Conservation (phyloP, 2,329 filamentous ascomycete species). For the Harringtonia lauricola region DNA sequence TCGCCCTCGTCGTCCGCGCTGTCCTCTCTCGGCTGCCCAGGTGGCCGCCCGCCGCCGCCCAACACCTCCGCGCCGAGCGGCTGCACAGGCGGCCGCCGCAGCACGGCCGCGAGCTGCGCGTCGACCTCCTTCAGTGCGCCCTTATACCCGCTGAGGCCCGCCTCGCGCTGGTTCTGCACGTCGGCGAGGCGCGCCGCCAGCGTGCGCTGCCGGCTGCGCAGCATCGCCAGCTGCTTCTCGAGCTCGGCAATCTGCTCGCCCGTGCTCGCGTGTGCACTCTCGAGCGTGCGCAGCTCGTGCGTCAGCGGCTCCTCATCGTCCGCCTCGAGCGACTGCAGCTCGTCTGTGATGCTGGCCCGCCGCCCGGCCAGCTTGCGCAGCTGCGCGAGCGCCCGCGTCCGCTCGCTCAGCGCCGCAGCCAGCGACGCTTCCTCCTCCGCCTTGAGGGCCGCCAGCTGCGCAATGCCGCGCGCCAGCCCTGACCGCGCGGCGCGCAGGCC, state of each 20-base stretch:
- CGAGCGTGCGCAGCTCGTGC: constrained; percentile 48
- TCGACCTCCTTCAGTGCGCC: constrained; percentile 58
- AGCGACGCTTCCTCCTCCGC: constrained; percentile 55
- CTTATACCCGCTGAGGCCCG: constrained; percentile 60
- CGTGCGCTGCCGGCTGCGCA: constrained; percentile 49
- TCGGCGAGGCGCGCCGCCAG: constrained; percentile 50
- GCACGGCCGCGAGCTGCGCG: constrained; percentile 45
- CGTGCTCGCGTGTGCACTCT: constrained; percentile 39
- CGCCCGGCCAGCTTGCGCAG: constrained; percentile 42
- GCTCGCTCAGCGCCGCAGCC: constrained; percentile 41
- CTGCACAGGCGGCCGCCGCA: constrained; percentile 44
- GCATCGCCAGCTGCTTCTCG: constrained; percentile 49
- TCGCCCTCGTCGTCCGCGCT: too few species aligned
- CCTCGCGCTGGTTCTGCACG: constrained; percentile 54
- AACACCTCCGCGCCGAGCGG: constrained; percentile 39
- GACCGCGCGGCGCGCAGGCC: constrained; percentile 52
- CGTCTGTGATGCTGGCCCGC: constrained; percentile 34
- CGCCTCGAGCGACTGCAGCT: constrained; percentile 42
- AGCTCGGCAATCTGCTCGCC: constrained; percentile 54
- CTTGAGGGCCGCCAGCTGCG: constrained; percentile 54
- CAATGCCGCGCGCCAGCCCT: constrained; percentile 52
- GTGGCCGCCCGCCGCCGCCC: constrained; percentile 1
- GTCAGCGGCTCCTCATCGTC: constrained; percentile 48
- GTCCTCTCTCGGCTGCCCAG: too few species aligned
- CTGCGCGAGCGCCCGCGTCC: constrained; percentile 46